Percentiles rank a stretch among this genome's conserved stretches.
phyloP scores from a whole-genome alignment of 208 protist genomes.

The Trypanosoma mega region DNA sequence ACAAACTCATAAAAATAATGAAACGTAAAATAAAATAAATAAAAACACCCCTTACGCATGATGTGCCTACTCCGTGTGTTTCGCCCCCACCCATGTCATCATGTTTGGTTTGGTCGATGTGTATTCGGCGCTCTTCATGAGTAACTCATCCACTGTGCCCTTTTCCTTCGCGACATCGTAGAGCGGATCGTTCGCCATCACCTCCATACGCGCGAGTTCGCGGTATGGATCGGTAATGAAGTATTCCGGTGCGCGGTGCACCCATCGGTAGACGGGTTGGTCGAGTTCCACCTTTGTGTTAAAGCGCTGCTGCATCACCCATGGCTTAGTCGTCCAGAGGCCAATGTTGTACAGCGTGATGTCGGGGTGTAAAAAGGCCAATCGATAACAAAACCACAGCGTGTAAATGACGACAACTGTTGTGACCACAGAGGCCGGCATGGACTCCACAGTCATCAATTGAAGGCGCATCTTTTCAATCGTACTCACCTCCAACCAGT shows the following conservation, averaged over 20 bases:
- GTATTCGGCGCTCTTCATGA: background rate
- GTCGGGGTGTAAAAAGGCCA: conserved; percentile 77
- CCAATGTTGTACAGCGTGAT: conserved; percentile 83
- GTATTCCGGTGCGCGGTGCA: conserved; percentile 74
- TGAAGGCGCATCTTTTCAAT: conserved; percentile 81
- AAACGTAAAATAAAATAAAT: too few species aligned
- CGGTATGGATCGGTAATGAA: conserved; percentile 54
- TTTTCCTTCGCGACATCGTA: background rate
- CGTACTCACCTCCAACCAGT: conserved; percentile 88
- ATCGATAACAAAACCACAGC: conserved; percentile 67
- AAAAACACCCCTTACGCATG: too few species aligned
- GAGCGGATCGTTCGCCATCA: background rate
- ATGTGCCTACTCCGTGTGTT: too few species aligned
- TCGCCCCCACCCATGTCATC: too few species aligned
- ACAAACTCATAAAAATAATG: too few species aligned
- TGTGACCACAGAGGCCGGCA: conserved; percentile 49
- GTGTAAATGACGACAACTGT: conserved; percentile 54
- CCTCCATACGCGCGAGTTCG: conserved; percentile 16
- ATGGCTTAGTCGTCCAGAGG: conserved; percentile 76
- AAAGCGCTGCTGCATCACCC: conserved; percentile 80
- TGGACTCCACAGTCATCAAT: conserved; percentile 45
- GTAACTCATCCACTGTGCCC: background rate
- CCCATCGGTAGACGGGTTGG: conserved; percentile 74
- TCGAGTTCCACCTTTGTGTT: conserved; percentile 84
- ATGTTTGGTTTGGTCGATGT: background rate